Percentiles rank a stretch among this genome's conserved stretches.
phyloP scores from a whole-genome alignment of 805 yeast species.

The Wickerhamomyces rabaulensis region DNA sequence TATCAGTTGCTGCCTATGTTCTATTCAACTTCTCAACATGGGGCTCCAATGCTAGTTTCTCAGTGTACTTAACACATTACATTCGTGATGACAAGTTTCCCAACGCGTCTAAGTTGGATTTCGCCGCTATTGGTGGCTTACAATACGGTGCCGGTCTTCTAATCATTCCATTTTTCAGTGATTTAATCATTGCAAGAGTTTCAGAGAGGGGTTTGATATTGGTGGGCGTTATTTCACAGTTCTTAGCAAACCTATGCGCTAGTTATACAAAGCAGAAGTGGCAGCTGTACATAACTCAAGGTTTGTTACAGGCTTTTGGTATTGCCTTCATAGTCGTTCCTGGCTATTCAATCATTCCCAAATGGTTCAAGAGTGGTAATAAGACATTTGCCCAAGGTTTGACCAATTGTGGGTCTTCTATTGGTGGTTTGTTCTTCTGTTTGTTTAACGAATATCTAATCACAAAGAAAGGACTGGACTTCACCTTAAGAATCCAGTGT shows the following conservation, averaged over 20 bases:
- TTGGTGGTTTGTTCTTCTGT: not conserved
- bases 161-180: constrained; percentile 42
- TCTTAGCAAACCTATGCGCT: constrained; percentile 53
- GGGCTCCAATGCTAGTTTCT: constrained; percentile 33
- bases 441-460: not conserved
- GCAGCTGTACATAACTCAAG: constrained; percentile 66
- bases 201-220: constrained; percentile 41
- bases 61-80: constrained; percentile 57
- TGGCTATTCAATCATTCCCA: constrained; percentile 54
- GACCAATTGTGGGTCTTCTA: not conserved
- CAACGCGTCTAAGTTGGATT: constrained; percentile 53
- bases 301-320: constrained; percentile 50
- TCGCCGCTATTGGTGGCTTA: constrained; percentile 64
- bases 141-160: constrained; percentile 51
- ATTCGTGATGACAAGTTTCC: constrained; percentile 41
- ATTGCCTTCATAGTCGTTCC: constrained; percentile 53
- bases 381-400: not conserved
- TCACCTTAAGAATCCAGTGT: not conserved
- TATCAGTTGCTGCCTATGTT: constrained; percentile 14
- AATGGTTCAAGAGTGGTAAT: constrained; percentile 46
- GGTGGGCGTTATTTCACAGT: constrained; percentile 46
- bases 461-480: not conserved
- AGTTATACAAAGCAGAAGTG: constrained; percentile 52
- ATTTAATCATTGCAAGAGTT: constrained; percentile 18
- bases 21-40: constrained; percentile 20